Conservation (phyloP, 2,329 filamentous ascomycete species). For the Phyllosticta capitalensis region DNA sequence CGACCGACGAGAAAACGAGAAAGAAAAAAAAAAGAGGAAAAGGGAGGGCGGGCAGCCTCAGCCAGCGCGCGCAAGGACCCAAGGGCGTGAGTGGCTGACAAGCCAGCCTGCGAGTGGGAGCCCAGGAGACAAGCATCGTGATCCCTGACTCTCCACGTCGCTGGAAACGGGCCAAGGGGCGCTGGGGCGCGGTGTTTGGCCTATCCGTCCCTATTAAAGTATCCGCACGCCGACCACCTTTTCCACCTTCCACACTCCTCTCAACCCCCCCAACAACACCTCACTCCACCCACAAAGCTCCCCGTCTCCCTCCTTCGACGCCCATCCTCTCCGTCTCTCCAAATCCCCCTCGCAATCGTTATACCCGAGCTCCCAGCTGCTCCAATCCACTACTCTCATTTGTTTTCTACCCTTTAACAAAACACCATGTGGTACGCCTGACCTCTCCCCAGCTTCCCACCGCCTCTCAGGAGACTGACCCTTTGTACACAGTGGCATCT, state of each 20-base stretch:
- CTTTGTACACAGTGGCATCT: conserved; percentile 61
- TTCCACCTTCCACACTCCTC: neutral
- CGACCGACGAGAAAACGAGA: neutral
- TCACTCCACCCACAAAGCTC: conserved; percentile 5
- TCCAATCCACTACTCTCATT: conserved; percentile 2
- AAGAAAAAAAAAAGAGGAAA: neutral
- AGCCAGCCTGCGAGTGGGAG: neutral
- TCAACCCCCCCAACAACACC: conserved; percentile 2
- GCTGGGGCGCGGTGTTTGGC: neutral
- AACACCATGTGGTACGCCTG: conserved; percentile 11
- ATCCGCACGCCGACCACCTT: neutral
- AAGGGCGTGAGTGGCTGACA: neutral
- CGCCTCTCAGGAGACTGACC: neutral
- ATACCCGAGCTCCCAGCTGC: neutral
- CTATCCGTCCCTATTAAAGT: neutral
- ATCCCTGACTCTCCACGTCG: neutral
- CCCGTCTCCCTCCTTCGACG: conserved; percentile 1
- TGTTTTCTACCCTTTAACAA: conserved; percentile 3
- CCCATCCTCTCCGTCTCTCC: neutral
- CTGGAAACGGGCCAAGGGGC: neutral
- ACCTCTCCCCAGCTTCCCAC: neutral
- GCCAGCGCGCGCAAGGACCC: neutral
- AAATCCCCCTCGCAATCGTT: conserved; percentile 8
- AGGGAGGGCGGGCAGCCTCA: neutral
- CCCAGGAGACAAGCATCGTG: neutral